phyloP scores from a whole-genome alignment of 1,284 basidiomycete species.

The Malassezia obtusa region DNA sequence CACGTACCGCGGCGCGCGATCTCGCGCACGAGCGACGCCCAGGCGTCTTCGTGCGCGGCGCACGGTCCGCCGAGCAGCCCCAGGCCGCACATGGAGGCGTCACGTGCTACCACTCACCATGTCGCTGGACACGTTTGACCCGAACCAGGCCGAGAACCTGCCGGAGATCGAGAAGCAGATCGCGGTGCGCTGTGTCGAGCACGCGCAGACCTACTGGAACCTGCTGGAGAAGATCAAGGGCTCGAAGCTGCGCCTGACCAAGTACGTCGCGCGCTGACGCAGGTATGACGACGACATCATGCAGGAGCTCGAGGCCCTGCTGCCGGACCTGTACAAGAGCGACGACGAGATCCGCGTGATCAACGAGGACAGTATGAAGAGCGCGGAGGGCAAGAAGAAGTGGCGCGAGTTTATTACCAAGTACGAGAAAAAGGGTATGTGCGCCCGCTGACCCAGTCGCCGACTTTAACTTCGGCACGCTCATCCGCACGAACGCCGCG shows the following conservation, averaged over 20 bases:
- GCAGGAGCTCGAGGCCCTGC: constrained; percentile 63
- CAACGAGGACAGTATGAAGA: constrained; percentile 94
- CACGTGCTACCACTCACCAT: constrained; percentile 9
- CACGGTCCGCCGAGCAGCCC: constrained; percentile 4
- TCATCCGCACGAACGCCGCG: constrained; percentile 71
- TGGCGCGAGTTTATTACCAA: constrained; percentile 83
- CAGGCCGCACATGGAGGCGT: constrained; percentile 16
- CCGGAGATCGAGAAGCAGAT: constrained; percentile 91
- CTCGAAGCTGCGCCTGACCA: constrained; percentile 66
- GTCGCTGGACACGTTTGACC: constrained; percentile 28
- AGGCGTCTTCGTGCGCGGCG: neutral
- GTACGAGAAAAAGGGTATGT: constrained; percentile 55
- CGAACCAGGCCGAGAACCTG: constrained; percentile 62
- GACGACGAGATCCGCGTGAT: constrained; percentile 56
- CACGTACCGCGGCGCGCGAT: constrained; percentile 3
- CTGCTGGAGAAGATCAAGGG: constrained; percentile 74
- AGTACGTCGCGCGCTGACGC: constrained; percentile 51
- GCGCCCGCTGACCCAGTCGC: constrained; percentile 52
- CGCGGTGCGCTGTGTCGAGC: constrained; percentile 80
- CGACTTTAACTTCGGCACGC: constrained; percentile 93
- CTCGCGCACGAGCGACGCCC: neutral
- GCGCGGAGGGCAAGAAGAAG: constrained; percentile 70
- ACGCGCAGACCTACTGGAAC: constrained; percentile 83
- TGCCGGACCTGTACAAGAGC: constrained; percentile 59
- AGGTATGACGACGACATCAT: constrained; percentile 54